Base-by-base conservation (phyloP, 441 rosid genomes). In the Gossypium gossypioides region DNA sequence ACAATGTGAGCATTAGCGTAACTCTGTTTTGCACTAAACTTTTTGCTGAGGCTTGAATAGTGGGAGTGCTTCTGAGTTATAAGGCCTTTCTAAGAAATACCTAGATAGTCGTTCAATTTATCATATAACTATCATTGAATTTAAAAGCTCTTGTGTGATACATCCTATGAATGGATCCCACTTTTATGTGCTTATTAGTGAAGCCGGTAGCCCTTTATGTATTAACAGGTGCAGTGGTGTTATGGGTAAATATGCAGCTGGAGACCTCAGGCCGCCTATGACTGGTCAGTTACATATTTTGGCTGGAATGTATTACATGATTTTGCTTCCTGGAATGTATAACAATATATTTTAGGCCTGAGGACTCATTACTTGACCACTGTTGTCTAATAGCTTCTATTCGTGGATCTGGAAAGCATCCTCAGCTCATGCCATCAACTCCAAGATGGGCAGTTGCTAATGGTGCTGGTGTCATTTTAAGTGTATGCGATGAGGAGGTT, bases 401-500 rank as follows among this genome's bases (percentile, higher is more conserved):
- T 72, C 92, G 95, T 37, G 97, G 97, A 81, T 91, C 98, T 77
- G 99, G 99, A 75, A 95, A 95, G 83, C 97, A 95, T 83, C 99
- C 99, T 77, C 99, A 95, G 75, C 90, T 92, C 74, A 84, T 95
- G 88, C 96, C 89, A 61, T 88, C 99, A n/a, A 88, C 99, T 22
- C 99, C 99, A 52, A 86, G 98, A 79, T 95, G 99, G 99, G 99
- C 99, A 13, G 98, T 95, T 73, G 99, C 99, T 64, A 95, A 95
- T 81, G 98, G 99, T 76, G 99, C 99, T 52, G 99, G 99, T 78
- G 99, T 95, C 19, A 95, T 95, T 74, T 81, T 95, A 76, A 95
- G 99, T 65, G 99, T 95, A 69, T 95, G 99, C 74, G 99, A 95
- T 62, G 99, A 95, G 64, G 99, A 95, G 87, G 97, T 95, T 80